A percentile compares a stretch with the other conserved stretches of the same genome.
Conservation (phyloP, 2,329 filamentous ascomycete genomes). For the Trichoderma gracile region DNA sequence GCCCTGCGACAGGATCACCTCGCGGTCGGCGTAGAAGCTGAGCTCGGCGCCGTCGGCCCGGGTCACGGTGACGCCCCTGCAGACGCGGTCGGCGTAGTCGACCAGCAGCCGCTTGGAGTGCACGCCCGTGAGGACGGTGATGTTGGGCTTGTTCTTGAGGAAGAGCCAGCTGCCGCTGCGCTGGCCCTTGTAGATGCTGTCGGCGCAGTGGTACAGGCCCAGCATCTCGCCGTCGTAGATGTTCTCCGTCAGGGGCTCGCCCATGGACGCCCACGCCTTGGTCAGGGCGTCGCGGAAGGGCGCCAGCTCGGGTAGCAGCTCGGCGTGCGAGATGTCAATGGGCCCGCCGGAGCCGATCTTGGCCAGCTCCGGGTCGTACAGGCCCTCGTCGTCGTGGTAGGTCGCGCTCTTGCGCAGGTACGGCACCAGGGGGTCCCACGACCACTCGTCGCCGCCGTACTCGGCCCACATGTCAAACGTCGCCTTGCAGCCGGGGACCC, state of each 20-base stretch:
- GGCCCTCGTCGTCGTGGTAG: slow-evolving; percentile 56
- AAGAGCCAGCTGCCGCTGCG: slow-evolving; percentile 55
- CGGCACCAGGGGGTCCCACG: slow-evolving; percentile 51
- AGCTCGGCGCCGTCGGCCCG: slow-evolving; percentile 43
- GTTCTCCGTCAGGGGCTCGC: slow-evolving; percentile 52
- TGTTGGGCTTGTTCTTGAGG: slow-evolving; percentile 55
- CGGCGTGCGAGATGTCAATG: slow-evolving; percentile 55
- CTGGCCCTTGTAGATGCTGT: slow-evolving; percentile 59
- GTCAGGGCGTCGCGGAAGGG: slow-evolving; percentile 53
- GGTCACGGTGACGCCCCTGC: slow-evolving; percentile 48
- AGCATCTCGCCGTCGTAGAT: slow-evolving; percentile 57
- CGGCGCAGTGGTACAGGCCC: slow-evolving; percentile 54
- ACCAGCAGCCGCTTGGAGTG: slow-evolving; percentile 57
- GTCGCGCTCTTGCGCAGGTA: slow-evolving; percentile 59
- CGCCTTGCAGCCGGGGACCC: slow-evolving; percentile 58
- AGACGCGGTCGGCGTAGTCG: slow-evolving; percentile 43
- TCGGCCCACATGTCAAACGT: slow-evolving; percentile 72
- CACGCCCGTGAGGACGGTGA: slow-evolving; percentile 51
- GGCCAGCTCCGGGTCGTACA: slow-evolving; percentile 47
- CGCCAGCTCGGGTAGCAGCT: slow-evolving; percentile 53
- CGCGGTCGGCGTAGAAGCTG: slow-evolving; percentile 49
- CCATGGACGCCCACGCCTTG: slow-evolving; percentile 56
- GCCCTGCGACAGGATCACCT: slow-evolving; percentile 53
- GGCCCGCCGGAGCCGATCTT: slow-evolving; percentile 56
- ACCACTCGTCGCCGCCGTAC: slow-evolving; percentile 68